Percentiles rank a stretch among this genome's conserved stretches.
These are phyloP conservation scores for Stagonosporopsis vannaccii DNA, from an alignment of 2,329 filamentous ascomycete genomes.

Conservation along the genomic window DNA sequence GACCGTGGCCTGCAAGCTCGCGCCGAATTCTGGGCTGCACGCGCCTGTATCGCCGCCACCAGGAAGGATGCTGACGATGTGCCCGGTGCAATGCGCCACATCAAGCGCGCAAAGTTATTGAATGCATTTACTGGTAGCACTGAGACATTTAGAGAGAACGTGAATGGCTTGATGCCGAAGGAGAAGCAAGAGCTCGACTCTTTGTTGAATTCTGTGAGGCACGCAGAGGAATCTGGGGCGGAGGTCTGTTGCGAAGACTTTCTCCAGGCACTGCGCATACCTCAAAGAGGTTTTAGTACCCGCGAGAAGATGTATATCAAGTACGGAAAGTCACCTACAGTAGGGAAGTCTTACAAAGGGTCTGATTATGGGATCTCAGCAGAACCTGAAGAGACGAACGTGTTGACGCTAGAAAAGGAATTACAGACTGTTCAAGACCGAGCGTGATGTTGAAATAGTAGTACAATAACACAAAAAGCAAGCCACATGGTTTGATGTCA, in stretches of 20 bases:
- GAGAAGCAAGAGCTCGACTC: neutral
- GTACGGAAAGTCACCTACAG: neutral
- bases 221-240: neutral
- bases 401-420: too few relatives aligned
- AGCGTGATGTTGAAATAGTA: too few relatives aligned
- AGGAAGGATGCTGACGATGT: neutral
- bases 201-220: neutral
- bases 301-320: neutral
- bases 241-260: neutral
- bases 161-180: neutral
- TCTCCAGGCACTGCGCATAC: neutral
- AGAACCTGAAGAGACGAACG: neutral
- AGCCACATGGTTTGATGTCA: too few relatives aligned
- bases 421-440: too few relatives aligned
- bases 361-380: too few relatives aligned
- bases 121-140: neutral
- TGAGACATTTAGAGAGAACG: neutral
- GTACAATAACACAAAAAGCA: too few relatives aligned
- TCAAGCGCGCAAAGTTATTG: neutral
- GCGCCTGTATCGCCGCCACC: constrained; percentile 5
- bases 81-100: neutral
- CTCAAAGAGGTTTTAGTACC: neutral
- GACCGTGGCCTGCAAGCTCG: constrained; percentile 23
- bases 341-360: neutral
- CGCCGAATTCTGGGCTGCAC: constrained; percentile 31